Conservation (phyloP, 441 rosid species). For the Syzygium syzygioides region DNA sequence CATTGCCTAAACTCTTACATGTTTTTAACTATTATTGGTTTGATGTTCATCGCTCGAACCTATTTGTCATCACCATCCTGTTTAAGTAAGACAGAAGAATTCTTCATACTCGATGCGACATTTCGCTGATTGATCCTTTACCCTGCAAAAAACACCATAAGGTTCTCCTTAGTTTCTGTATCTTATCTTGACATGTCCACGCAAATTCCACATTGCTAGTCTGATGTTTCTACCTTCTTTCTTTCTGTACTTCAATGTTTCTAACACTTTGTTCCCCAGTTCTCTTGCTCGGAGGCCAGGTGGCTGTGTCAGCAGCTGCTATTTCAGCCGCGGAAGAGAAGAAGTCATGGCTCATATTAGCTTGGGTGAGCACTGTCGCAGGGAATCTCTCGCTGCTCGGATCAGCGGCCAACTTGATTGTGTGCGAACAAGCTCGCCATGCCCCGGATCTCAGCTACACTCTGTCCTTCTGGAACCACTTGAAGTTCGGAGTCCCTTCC, state of each 20-base stretch:
- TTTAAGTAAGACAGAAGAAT: neutral
- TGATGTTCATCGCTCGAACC: neutral
- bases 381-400: constrained; percentile 11
- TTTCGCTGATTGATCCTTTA: neutral
- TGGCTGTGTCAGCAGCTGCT: constrained; percentile 3
- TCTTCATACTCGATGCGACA: neutral
- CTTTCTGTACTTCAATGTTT: neutral
- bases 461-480: constrained; percentile 11
- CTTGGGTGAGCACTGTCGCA: constrained; percentile 8
- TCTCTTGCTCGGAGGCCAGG: neutral
- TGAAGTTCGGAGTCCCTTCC: constrained; percentile 13
- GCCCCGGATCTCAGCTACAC: neutral
- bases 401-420: constrained; percentile 13
- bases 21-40: neutral
- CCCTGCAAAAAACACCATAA: neutral
- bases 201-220: neutral
- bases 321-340: neutral
- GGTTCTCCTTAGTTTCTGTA: neutral
- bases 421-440: constrained; percentile 10
- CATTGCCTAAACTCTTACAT: neutral
- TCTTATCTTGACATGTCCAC: neutral
- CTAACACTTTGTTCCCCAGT: neutral
- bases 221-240: neutral
- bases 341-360: constrained; percentile 13
- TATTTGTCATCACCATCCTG: neutral